Evolutionary conservation across 2,329 filamentous ascomycete species (phyloP), one percentile per base, ranked within the genome.

Genomic region (Ophiostoma fasciatum): DNA sequence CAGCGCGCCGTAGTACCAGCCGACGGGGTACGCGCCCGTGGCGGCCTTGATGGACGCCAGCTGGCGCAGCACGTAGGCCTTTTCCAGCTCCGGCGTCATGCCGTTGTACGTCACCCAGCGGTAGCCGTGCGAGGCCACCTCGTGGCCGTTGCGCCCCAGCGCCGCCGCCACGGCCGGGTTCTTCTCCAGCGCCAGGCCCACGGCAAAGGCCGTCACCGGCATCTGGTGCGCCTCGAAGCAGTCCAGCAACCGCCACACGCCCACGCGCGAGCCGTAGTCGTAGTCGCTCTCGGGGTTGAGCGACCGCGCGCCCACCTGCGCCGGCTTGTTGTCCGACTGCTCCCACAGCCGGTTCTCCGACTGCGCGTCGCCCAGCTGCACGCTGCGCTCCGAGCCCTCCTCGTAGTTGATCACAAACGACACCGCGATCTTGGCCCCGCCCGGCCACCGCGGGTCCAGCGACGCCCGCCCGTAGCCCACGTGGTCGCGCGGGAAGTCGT

Each of bases 341-440:
- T 45, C 44, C 38, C 42, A 40, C 14, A 42, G 28, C 12, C 27
- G 33, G n/a, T 28, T 38, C 35, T 46, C 44, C 4, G 38, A 40
- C 26, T 53, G 48, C 12, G 48, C 48, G 28, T 57, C 55, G 34
- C 55, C 55, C 13, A 46, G 44, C 36, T 51, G 42, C 5, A 52
- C 48, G 23, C 46, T 49, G n/a, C 51, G 46, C 40, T 58, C 53
- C 4, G 51, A 48, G 9, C 48, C 48, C 37, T 34, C 51, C 41
- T 57, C 55, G 33, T 57, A 58, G 40, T 58, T 58, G 36, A 58
- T 53, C 12, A 56, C 54, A 33, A 57, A 57, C 2, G 51, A 55
- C 0, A 58, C 50, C 10, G 54, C 54, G 17, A 58, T 55, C 30
- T 55, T 55, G 21, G 51, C 53, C 20, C 45, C 45, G 35, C 53